Conservation (phyloP, 139 green algal genomes). For the Parachlorella kessleri region DNA sequence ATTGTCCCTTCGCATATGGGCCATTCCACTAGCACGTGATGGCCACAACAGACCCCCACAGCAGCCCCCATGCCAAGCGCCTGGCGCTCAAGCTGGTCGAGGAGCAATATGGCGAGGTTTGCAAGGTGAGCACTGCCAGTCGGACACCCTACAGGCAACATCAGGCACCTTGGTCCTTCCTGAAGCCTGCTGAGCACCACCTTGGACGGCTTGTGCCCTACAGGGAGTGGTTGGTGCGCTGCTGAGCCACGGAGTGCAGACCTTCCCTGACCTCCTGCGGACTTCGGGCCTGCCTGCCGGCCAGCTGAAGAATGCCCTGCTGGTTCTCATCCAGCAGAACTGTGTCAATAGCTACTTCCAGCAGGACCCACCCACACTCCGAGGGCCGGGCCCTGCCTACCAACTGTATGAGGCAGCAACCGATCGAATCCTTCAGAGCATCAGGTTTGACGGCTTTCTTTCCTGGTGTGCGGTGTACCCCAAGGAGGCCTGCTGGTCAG, state of each 20-base stretch:
- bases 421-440: conserved; percentile 60
- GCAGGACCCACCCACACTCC: conserved; percentile 42
- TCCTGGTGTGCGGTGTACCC: too few relatives aligned
- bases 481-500: too few relatives aligned
- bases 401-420: conserved; percentile 59
- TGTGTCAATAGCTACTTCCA: conserved; percentile 53
- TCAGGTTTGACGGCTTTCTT: conserved; percentile 48
- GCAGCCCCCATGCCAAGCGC: conserved; percentile 10
- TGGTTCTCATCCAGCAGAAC: conserved; percentile 80
- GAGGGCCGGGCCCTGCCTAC: conserved; percentile 32
- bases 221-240: conserved; percentile 22
- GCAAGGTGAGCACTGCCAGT: background rate
- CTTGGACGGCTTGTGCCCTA: too few relatives aligned
- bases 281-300: conserved; percentile 13
- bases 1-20: too few relatives aligned
- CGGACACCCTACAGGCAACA: too few relatives aligned
- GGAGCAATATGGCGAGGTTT: conserved; percentile 16
- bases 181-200: too few relatives aligned
- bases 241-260: conserved; percentile 38
- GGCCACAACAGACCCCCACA: too few relatives aligned
- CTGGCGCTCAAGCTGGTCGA: conserved; percentile 36
- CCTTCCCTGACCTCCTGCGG: conserved; percentile 16
- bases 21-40: too few relatives aligned
- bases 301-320: conserved; percentile 48
- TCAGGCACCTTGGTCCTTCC: too few relatives aligned